Evolutionary conservation across 2,329 filamentous ascomycete species (phyloP).

Genomic region (Alternaria triticimaculans): DNA sequence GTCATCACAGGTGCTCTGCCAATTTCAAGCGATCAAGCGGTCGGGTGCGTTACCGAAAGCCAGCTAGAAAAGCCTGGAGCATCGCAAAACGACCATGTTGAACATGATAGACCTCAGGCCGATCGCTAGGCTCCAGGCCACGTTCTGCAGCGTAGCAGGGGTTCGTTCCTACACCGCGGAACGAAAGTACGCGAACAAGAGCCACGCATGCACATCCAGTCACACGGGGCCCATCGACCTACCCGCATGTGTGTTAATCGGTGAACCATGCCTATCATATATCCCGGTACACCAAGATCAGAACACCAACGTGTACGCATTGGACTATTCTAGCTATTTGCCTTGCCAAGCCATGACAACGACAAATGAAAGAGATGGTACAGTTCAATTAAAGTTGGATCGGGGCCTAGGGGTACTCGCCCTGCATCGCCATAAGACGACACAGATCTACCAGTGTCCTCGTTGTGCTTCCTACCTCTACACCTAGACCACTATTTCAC

Average conservation of each 20-base stretch:
- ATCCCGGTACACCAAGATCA: conserved; percentile 3
- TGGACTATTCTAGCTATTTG: conserved; percentile 15
- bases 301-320: conserved; percentile 5
- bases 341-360: conserved; percentile 15
- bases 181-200: conserved; percentile 8
- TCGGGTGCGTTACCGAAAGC: neutral
- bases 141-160: conserved; percentile 11
- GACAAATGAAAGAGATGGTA: conserved; percentile 10
- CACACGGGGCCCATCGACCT: conserved; percentile 8
- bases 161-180: conserved; percentile 1
- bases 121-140: conserved; percentile 4
- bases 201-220: conserved; percentile 14
- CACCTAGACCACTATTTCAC: conserved; percentile 12
- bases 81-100: neutral
- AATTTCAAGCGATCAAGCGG: neutral
- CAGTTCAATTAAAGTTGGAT: conserved; percentile 8
- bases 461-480: conserved; percentile 8
- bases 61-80: neutral
- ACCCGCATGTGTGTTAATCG: conserved; percentile 6
- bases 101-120: neutral
- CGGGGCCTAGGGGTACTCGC: conserved; percentile 6
- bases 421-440: conserved; percentile 22
- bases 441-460: conserved; percentile 18
- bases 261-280: conserved; percentile 3
- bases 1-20: neutral